Base-by-base conservation (phyloP, 176 grass and related monocot genomes). In the Aegilops sharonensis region DNA sequence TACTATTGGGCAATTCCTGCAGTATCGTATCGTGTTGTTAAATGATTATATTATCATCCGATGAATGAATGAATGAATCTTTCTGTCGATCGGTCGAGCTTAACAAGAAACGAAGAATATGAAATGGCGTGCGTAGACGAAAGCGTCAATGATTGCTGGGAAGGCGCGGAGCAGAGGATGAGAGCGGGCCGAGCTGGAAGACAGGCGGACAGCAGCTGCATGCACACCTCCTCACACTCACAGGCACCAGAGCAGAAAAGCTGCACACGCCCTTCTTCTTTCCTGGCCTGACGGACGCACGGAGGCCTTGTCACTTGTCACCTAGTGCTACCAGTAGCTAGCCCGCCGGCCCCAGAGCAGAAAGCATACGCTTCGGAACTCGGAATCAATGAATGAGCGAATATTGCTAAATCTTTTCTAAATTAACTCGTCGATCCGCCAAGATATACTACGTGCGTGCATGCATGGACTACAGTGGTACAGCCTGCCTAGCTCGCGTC, bases 71-170 rank as follows among this genome's bases (percentile, higher is more conserved):
- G 57, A 1, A 76, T 69, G 75, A 79, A 84, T 87, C 81, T 68
- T 72, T 79, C 43, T 29, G 12, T 83, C 9, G n/a, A 78, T 47
- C 68, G 73, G 68, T 10, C 60, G 73, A 89, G 43, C 56, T 29
- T 9, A 73, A 23, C 27, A 11, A 71, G 71, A 81, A 67, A 43
- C 5, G 45, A 11, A 37, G 2, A 40, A 45, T 8, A 24, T 48
- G 8, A 72, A 74, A 52, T 9, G 48, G 52, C 17, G 2, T 56
- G 17, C 63, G 81, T 66, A 61, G 84, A 42, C 42, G 83, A 54
- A 54, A 15, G 50, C 50, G 50, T 54, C 81, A 91, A 91, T 91
- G 81, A 91, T 88, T 88, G 81, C 81, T 27, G 43, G 78, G 43
- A 35, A 72, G 24, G 73, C 36, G 69, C 23, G 5, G 18, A 75